A percentile compares a stretch with the other conserved stretches of the same genome.
Evolutionary conservation across 345 rosid species (phyloP).

Genomic region (Hibiscus syriacus): DNA sequence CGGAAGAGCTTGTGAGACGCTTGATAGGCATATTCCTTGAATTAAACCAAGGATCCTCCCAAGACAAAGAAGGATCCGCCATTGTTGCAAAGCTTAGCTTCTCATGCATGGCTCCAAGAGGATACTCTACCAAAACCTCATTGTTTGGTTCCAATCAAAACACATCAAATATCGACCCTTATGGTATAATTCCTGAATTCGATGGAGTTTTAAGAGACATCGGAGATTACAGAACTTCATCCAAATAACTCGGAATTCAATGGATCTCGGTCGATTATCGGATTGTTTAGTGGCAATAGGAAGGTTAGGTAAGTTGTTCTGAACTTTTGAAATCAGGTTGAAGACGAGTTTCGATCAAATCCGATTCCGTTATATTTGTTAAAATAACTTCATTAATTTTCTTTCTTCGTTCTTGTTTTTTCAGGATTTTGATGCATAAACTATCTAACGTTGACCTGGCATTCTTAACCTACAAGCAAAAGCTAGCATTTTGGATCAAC

Average conservation of each 20-base stretch:
- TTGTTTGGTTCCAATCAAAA: constrained; percentile 21
- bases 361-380: no score
- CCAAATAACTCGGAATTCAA: constrained; percentile 49
- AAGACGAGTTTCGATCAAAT: no score
- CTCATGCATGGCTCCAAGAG: constrained; percentile 42
- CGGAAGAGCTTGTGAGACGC: constrained; percentile 67
- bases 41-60: constrained; percentile 38
- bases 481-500: constrained; percentile 91
- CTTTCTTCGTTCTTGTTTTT: not conserved
- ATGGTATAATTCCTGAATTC: constrained; percentile 45
- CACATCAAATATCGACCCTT: constrained; percentile 60
- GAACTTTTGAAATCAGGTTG: no score
- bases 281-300: constrained; percentile 33
- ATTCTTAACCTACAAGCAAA: constrained; percentile 80
- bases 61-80: constrained; percentile 31
- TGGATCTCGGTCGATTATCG: constrained; percentile 38
- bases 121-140: constrained; percentile 25
- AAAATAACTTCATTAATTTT: no score
- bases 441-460: constrained; percentile 57
- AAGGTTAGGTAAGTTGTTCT: constrained; percentile 45
- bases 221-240: constrained; percentile 77
- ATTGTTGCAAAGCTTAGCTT: constrained; percentile 47
- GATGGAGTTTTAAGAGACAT: constrained; percentile 50
- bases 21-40: constrained; percentile 63
- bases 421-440: constrained; percentile 57